Conservation (phyloP, 257 asterid genomes). For the Penstemon barbatus region DNA sequence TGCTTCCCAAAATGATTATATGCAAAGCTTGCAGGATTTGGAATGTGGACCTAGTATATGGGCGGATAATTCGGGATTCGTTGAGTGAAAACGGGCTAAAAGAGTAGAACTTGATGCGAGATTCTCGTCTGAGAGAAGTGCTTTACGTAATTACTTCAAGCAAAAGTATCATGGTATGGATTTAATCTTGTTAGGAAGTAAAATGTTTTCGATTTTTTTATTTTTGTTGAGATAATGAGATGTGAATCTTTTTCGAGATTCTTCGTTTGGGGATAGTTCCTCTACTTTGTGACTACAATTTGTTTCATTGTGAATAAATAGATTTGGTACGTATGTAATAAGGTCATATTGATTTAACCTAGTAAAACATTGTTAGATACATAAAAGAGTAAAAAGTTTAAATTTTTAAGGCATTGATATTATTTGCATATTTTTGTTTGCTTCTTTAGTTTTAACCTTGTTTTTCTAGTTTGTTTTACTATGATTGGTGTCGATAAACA, state of each 20-base stretch:
- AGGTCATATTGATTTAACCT: too few species aligned
- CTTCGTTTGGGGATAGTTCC: not conserved
- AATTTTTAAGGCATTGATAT: too few species aligned
- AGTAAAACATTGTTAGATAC: too few species aligned
- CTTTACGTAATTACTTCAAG: constrained; percentile 36
- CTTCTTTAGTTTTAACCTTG: too few species aligned
- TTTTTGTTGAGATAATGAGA: constrained; percentile 9
- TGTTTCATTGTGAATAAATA: too few species aligned
- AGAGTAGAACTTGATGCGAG: constrained; percentile 38
- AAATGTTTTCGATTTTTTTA: too few species aligned
- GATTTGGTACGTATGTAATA: too few species aligned
- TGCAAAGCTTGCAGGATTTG: constrained; percentile 53
- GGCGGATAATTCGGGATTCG: constrained; percentile 48
- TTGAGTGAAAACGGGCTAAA: constrained; percentile 50
- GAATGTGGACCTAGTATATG: constrained; percentile 49
- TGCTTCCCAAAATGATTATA: constrained; percentile 57
- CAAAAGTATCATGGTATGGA: constrained; percentile 52
- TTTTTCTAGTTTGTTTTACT: too few species aligned
- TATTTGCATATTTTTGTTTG: too few species aligned
- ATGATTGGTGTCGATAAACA: too few species aligned
- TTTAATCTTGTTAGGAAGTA: not conserved
- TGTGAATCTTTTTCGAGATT: not conserved
- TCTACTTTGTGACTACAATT: not conserved
- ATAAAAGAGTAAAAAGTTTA: too few species aligned
- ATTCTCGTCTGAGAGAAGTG: constrained; percentile 42